Base-by-base conservation (phyloP, 331 rosid genomes). In the Quercus tomentella region DNA sequence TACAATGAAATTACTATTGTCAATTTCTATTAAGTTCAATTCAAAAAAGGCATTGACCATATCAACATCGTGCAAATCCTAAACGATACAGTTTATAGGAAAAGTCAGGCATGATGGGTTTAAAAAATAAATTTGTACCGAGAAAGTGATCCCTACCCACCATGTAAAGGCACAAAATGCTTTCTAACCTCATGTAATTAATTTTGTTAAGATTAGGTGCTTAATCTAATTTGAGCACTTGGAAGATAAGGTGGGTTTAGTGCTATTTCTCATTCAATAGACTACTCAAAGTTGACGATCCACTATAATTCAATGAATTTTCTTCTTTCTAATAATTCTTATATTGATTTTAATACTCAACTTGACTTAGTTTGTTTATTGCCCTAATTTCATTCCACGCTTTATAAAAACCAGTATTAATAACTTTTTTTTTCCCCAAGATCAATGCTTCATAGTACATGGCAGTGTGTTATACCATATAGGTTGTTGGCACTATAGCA, bases 211-310 rank as follows among this genome's bases (percentile, higher is more conserved):
- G 83, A 78, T 80, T 78, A 70, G 81, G 85, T 83, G 89, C 87
- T 81, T 76, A 58, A 73, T 86, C 91, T 86, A 77, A 83, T 82
- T 82, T 63, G 82, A 74, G 74, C 84, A 77, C 74, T 84, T 74
- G 65, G 57, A 84, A 84, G 90, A 86, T 90, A 86, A 80, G 87
- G 81, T 84, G 79, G 82, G 75, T 74, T 78, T 86, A 82, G 90
- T 90, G 92, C 82, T 69, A 57, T 68, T 77, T 86, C 79, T 74
- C 82, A 74, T 85, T 81, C 89, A 77, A 76, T 70, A 60, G 76
- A 17, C 56, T 73, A 56, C 66, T 83, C 56, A 7, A 85, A 52
- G 37, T 54, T 60, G 20, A 82, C 75, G 25, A 56, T 61, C 83
- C 4, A 71, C 56, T 21, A 11, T 31, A 22, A 25, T 80, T 55